These are phyloP conservation scores for Sordaria brevicollis DNA, from an alignment of 495 filamentous ascomycete genomes.

Conservation along the genomic window DNA sequence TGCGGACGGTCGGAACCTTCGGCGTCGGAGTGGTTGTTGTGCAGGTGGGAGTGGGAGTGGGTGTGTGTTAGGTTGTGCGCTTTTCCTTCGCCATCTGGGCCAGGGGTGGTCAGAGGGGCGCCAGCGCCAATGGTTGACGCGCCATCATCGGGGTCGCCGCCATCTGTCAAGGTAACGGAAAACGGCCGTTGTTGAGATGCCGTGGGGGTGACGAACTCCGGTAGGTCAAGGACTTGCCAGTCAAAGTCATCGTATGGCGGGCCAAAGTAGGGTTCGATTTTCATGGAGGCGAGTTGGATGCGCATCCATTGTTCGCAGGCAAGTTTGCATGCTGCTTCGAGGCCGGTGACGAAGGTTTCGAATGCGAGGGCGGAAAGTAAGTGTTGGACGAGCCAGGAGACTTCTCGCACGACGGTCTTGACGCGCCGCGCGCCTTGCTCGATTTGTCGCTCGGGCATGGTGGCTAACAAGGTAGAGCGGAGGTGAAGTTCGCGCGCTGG, in stretches of 20 bases:
- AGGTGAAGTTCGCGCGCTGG: conserved; percentile 23
- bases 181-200: neutral
- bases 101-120: neutral
- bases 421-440: conserved; percentile 21
- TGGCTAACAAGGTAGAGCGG: conserved; percentile 17
- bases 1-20: neutral
- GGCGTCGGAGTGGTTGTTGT: neutral
- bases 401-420: conserved; percentile 26
- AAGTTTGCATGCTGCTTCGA: conserved; percentile 22
- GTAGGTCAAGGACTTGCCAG: conserved; percentile 27
- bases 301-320: conserved; percentile 27
- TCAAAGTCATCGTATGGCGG: conserved; percentile 31
- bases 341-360: conserved; percentile 21
- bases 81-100: too few species aligned
- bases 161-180: neutral
- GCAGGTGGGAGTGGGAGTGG: neutral
- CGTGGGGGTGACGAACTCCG: conserved; percentile 14
- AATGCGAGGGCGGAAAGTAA: conserved; percentile 22
- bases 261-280: conserved; percentile 30
- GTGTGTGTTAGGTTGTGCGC: neutral
- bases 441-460: conserved; percentile 21
- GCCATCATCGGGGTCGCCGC: conserved; percentile 7
- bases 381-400: conserved; percentile 29
- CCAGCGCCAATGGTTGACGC: neutral
- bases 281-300: conserved; percentile 24